Evolutionary conservation across 2,329 filamentous ascomycete genomes (phyloP).

Genomic region (Tympanopsis confertula): DNA sequence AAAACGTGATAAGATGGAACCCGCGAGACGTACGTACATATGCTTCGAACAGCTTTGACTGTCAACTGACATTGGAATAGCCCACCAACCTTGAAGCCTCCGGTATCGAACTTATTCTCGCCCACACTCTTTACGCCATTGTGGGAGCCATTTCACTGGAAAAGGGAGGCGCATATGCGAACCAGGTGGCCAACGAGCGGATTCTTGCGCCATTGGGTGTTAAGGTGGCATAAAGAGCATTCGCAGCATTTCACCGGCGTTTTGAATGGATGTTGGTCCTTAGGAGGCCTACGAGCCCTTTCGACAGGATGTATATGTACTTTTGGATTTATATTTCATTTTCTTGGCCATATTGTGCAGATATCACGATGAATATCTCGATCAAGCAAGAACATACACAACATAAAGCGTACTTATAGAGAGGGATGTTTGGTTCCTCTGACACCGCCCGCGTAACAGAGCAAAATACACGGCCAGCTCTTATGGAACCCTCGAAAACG

Average conservation of each 20-base stretch:
- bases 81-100: constrained; percentile 41
- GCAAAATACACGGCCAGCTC: constrained; percentile 50
- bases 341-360: too few species aligned
- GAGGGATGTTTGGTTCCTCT: constrained; percentile 43
- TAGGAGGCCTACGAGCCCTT: too few species aligned
- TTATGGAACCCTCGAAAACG: constrained; percentile 40
- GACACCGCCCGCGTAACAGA: constrained; percentile 50
- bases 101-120: constrained; percentile 48
- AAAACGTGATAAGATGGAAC: constrained; percentile 54
- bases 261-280: too few species aligned
- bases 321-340: too few species aligned
- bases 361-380: too few species aligned
- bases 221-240: too few species aligned
- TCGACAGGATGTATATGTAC: too few species aligned
- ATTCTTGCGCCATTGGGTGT: constrained; percentile 27
- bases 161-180: constrained; percentile 51
- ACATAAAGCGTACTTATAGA: too few species aligned
- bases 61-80: constrained; percentile 18
- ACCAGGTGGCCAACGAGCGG: constrained; percentile 45
- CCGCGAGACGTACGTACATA: constrained; percentile 42
- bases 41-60: background rate
- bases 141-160: constrained; percentile 62
- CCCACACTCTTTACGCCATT: constrained; percentile 55
- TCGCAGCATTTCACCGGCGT: too few species aligned
- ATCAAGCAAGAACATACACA: too few species aligned